phyloP scores from a whole-genome alignment of 2,329 filamentous ascomycete species.

The Dactylonectria macrodidyma region DNA sequence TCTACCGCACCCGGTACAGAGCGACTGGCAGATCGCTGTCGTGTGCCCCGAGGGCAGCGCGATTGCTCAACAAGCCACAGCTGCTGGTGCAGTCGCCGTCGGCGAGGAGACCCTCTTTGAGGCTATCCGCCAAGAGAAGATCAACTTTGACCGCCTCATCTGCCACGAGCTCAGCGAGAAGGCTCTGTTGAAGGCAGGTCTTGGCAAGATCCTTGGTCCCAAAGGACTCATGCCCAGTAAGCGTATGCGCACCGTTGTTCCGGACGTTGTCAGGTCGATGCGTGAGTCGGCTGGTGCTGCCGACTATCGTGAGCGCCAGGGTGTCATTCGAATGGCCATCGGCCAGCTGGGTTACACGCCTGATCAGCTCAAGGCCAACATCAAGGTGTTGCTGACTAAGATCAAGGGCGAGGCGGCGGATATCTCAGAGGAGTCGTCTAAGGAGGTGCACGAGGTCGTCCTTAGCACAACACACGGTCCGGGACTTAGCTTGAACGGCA shows the following conservation, averaged over 20 bases:
- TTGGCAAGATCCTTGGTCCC: constrained; percentile 89
- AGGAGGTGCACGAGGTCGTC: constrained; percentile 73
- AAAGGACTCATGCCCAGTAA: constrained; percentile 92
- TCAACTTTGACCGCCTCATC: constrained; percentile 91
- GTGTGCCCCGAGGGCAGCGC: constrained; percentile 88
- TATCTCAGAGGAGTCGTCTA: constrained; percentile 70
- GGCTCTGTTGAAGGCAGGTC: constrained; percentile 83
- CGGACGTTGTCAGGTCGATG: constrained; percentile 81
- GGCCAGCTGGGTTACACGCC: constrained; percentile 93
- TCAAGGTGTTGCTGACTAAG: constrained; percentile 81
- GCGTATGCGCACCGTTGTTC: constrained; percentile 91
- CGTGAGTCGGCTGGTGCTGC: constrained; percentile 87
- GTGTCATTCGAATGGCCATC: constrained; percentile 89
- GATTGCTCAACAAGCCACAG: constrained; percentile 79
- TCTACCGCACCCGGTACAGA: constrained; percentile 91
- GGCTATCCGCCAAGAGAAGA: constrained; percentile 78
- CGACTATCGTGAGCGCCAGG: constrained; percentile 88
- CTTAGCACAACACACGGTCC: constrained; percentile 90
- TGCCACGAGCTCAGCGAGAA: constrained; percentile 85
- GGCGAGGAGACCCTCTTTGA: constrained; percentile 91
- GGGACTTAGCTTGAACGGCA: constrained; percentile 88
- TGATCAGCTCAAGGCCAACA: constrained; percentile 86
- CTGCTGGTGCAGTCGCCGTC: constrained; percentile 85
- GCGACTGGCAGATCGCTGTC: constrained; percentile 89
- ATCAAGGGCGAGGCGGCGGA: constrained; percentile 85